Conservation (phyloP, 148 eudicot species). For the Rhododendron mucronatum region DNA sequence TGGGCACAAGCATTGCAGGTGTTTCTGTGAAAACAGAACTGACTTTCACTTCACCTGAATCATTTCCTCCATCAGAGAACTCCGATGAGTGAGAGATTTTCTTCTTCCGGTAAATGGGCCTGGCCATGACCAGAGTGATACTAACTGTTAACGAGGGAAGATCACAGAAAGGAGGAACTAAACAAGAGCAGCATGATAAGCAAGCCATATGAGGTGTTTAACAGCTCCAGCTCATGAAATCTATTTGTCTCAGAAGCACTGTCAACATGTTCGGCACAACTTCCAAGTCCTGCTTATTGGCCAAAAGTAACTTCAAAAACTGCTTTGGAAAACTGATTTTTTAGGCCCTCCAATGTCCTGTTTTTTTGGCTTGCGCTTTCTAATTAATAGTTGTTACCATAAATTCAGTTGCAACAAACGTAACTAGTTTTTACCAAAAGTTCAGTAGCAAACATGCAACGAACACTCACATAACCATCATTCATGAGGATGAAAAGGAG, state of each 20-base stretch:
- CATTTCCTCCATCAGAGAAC: slow-evolving; percentile 34
- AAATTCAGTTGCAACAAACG: not conserved
- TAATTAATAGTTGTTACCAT: not conserved
- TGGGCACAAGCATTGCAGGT: slow-evolving; percentile 63
- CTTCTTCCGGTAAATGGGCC: slow-evolving; percentile 83
- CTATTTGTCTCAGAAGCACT: not conserved
- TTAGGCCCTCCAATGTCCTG: not conserved
- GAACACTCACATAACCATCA: not conserved
- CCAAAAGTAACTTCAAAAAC: not conserved
- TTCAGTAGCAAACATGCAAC: not conserved
- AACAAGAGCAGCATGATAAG: not conserved
- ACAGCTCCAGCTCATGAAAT: not conserved
- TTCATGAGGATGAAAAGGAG: slow-evolving; percentile 3
- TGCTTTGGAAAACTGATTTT: not conserved
- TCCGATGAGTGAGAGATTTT: slow-evolving; percentile 44
- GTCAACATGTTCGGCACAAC: not conserved
- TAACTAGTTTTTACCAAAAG: not conserved
- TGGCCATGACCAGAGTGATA: slow-evolving; percentile 21
- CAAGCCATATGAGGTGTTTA: not conserved
- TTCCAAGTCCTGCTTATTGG: not conserved
- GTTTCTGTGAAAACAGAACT: slow-evolving; percentile 32
- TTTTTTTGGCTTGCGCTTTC: not conserved
- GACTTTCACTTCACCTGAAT: slow-evolving; percentile 22
- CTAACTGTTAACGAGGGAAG: slow-evolving; percentile 4
- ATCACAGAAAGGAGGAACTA: not conserved